Evolutionary conservation across 2,329 filamentous ascomycete species (phyloP), one percentile per base, ranked within the genome.

Genomic region (Chaetomium olivaceum): DNA sequence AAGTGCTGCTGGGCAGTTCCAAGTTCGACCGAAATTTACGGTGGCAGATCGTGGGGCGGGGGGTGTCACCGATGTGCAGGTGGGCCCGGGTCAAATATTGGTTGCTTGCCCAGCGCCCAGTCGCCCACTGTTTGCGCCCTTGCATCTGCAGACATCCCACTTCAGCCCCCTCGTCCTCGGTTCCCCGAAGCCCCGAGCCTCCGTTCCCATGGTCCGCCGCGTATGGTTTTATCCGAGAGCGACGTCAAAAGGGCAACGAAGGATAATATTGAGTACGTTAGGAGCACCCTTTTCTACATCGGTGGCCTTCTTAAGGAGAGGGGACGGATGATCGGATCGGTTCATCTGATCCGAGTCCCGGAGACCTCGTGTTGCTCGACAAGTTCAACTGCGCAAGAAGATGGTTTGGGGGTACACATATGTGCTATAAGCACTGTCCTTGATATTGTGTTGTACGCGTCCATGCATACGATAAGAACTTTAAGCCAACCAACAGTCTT

Each of bases 21-120:
- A 55, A 23, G 50, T 65, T 65, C 52, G 63, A 62, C 67, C 65
- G 51, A 66, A 66, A 68, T 58, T 27, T 27, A 48, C 23, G 23
- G 48, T 43, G 33, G 33, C 31, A 33, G 27, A 27, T 54, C 5
- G 51, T 54, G 27, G 51, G 50, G 39, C 39, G 16, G 50, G 50
- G 33, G 33, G 33, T 19, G n/a, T 43, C 62, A 67, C 62, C 65
- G 62, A 64, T 64, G 58, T 67, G 65, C 29, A 62, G 46, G 65
- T 58, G 61, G 61, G n/a, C n/a, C n/a, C n/a, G n/a, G 65, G 33
- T 31, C 16, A 19, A 48, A 46, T 52, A 58, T 48, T 27, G 27
- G 27, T 27, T 27, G 27, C 43, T 27, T 50, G 43, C 56, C 25
- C 21, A 43, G 19, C 43, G 39, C 39, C 39, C 3, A 11, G 14